Base-by-base conservation (phyloP, 495 filamentous ascomycete species). In the Cryomyces minteri region DNA sequence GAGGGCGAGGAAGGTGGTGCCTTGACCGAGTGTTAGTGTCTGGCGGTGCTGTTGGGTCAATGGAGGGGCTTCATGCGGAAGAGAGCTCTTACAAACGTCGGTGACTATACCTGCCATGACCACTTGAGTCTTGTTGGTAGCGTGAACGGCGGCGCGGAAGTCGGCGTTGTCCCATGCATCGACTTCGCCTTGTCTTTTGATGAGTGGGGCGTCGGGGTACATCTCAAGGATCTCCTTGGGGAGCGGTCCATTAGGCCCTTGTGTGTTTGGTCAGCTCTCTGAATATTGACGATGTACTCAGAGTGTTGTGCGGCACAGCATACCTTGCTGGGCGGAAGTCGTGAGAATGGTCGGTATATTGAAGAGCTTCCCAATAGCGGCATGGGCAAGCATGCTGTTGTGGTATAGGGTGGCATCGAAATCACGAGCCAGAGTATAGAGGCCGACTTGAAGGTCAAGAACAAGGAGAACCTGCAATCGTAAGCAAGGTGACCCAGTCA, bases 91-190 rank as follows among this genome's bases (percentile, higher is more conserved):
- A 74, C 77, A 83, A 48, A 86, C 82, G 56, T 88, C 81, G 0
- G 82, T 86, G 0, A 74, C 72, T 46, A 88, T 84, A 9, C 82
- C 82, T 10, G 63, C 79, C 1, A 88, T 50, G 56, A 88, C 81
- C 48, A 86, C 62, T 56, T 88, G 82, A 37, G 68, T 77, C 58
- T 73, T 78, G 43, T 73, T 73, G 1, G 76, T 71, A 4, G 77
- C 77, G 34, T 60, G 56, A 42, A 88, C 70, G 12, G 82, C 82
- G 4, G 63, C 64, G 6, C 73, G 69, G 67, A 87, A 84, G 0
- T 82, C 76, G 4, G 65, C 43, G 52, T 84, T 84, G 56, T 88
- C 82, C 82, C 81, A 87, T 4, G 82, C 82, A 50, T 87, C 69
- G 51, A 86, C 82, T 53, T 87, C 81, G 32, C 82, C 82, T 44